Percentiles rank a stretch among this genome's conserved stretches.
phyloP scores from a whole-genome alignment of 371 early-diverging fungal species.

The Cokeromyces recurvatus region DNA sequence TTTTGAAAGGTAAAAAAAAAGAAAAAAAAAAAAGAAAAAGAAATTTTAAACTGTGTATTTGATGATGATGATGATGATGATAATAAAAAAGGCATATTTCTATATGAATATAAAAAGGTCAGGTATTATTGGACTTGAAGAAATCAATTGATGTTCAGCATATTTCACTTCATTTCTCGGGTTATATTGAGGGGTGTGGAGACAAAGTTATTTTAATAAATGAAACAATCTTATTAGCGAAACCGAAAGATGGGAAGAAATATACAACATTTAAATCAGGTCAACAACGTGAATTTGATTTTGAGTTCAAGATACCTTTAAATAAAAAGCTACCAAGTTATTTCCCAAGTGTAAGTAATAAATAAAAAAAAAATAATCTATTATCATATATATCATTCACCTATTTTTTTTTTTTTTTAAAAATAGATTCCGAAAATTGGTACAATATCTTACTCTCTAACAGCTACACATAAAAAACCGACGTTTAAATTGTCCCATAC shows the following conservation, averaged over 20 bases:
- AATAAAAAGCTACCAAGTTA: conserved; percentile 9
- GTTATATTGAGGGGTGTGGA: conserved; percentile 8
- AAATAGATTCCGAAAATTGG: conserved; percentile 16
- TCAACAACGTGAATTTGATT: conserved; percentile 1
- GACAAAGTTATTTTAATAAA: conserved; percentile 6
- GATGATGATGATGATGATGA: no score
- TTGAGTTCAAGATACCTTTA: conserved; percentile 10
- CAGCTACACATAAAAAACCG: conserved; percentile 17
- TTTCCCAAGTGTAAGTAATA: conserved; percentile 6
- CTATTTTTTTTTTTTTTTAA: no score
- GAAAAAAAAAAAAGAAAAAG: no score
- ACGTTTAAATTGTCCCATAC: conserved; percentile 6
- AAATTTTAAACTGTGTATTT: no score
- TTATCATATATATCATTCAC: no score
- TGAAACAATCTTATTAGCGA: conserved; percentile 1
- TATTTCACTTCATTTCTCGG: conserved; percentile 7
- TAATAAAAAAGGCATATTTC: no score
- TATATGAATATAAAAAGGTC: no score
- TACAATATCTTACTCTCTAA: conserved; percentile 4
- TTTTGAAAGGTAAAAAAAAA: no score
- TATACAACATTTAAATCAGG: conserved; percentile 3
- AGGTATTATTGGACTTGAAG: no score
- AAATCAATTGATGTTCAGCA: conserved; percentile 11
- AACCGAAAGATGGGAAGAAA: conserved; percentile 3
- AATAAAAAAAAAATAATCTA: no score